Conservation (phyloP, 1,139 yeast genomes). For the Sugiyamaella novakii region DNA sequence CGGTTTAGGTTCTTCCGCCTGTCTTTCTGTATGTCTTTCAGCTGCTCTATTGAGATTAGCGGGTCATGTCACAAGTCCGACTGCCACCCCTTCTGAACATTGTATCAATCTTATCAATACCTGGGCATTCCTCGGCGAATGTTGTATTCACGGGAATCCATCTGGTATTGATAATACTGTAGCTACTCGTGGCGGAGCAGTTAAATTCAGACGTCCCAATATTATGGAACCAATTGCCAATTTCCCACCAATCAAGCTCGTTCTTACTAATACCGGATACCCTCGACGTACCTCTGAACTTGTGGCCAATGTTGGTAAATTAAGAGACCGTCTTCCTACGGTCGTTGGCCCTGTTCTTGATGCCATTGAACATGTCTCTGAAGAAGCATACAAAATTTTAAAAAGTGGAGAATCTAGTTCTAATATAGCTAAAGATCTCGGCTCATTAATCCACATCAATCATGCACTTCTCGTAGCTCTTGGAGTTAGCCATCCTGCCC, state of each 20-base stretch:
- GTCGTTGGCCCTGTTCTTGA: slow-evolving; percentile 63
- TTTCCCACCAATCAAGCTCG: slow-evolving; percentile 72
- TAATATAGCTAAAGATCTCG: slow-evolving; percentile 40
- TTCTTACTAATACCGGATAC: slow-evolving; percentile 80
- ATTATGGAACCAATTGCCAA: slow-evolving; percentile 66
- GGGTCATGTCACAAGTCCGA: slow-evolving; percentile 32
- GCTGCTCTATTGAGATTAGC: slow-evolving; percentile 71
- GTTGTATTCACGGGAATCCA: slow-evolving; percentile 95
- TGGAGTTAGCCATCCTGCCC: slow-evolving; percentile 90
- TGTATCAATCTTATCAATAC: slow-evolving; percentile 64
- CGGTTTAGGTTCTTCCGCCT: slow-evolving; percentile 94
- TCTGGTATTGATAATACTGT: slow-evolving; percentile 97
- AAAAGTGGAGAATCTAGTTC: slow-evolving; percentile 14
- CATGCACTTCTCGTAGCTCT: slow-evolving; percentile 85
- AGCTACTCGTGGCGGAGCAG: slow-evolving; percentile 96
- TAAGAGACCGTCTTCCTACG: slow-evolving; percentile 56
- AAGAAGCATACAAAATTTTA: slow-evolving; percentile 60
- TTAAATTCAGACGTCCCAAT: slow-evolving; percentile 72
- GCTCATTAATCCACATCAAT: slow-evolving; percentile 75
- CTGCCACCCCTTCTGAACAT: slow-evolving; percentile 31
- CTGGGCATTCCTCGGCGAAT: slow-evolving; percentile 94
- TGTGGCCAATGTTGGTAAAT: slow-evolving; percentile 72
- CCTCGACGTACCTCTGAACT: slow-evolving; percentile 86
- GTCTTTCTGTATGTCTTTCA: slow-evolving; percentile 82
- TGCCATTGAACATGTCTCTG: slow-evolving; percentile 49